Conservation (phyloP, 345 rosid genomes). For the Passiflora organensis region DNA sequence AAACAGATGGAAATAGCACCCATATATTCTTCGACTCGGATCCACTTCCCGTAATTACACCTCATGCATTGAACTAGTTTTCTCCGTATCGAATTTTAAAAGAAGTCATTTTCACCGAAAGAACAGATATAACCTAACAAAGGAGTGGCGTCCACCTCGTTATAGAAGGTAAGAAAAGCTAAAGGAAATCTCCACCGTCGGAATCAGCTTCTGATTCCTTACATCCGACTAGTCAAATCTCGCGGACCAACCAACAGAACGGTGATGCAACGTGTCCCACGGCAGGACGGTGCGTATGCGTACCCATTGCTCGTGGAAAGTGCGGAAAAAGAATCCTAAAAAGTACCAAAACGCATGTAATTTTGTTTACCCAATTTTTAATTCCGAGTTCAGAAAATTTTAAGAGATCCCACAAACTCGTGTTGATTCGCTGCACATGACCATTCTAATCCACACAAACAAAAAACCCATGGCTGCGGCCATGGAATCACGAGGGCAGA, state of each 20-base stretch:
- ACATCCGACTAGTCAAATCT: background rate
- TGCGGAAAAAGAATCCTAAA: constrained; percentile 1
- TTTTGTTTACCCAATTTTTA: background rate
- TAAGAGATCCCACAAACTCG: background rate
- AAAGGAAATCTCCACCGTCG: background rate
- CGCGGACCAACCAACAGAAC: background rate
- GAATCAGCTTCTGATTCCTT: background rate
- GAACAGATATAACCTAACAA: too few species aligned
- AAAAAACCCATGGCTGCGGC: too few species aligned
- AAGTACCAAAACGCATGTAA: constrained; percentile 4
- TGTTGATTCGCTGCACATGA: background rate
- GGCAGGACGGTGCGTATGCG: background rate
- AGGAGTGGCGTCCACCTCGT: too few species aligned
- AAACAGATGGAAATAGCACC: too few species aligned
- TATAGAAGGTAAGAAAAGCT: background rate
- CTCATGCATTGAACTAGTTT: too few species aligned
- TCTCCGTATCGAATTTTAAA: too few species aligned
- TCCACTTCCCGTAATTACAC: too few species aligned
- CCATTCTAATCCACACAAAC: too few species aligned
- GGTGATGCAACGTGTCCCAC: too few species aligned
- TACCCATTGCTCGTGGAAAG: background rate
- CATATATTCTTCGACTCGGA: too few species aligned
- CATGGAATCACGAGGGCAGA: too few species aligned
- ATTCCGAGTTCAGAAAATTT: background rate
- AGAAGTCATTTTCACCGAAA: too few species aligned